phyloP scores from a whole-genome alignment of 139 green algal species.

The Yamagishiella unicocca region DNA sequence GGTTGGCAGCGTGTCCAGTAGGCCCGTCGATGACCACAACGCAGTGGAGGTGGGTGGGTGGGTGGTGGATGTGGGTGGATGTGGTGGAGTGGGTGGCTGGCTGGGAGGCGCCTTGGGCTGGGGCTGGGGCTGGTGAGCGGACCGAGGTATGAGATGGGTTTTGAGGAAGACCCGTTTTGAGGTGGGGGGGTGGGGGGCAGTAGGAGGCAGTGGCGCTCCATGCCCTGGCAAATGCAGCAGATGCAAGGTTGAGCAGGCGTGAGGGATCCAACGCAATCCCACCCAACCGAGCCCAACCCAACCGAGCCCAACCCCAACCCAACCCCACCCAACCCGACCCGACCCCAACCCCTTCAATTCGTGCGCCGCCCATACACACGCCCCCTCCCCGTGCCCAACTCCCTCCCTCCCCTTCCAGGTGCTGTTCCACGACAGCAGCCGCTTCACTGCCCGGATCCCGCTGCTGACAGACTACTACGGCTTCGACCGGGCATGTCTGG shows the following conservation, averaged over 20 bases:
- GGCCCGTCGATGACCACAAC: slow-evolving; percentile 69
- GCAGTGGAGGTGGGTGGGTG: slow-evolving; percentile 69
- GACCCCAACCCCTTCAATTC: no score
- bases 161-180: no score
- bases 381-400: neutral
- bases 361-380: no score
- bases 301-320: no score
- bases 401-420: slow-evolving; percentile 68
- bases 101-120: neutral
- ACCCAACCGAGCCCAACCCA: no score
- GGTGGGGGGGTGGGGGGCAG: no score
- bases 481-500: slow-evolving; percentile 81
- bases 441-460: slow-evolving; percentile 70
- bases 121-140: neutral
- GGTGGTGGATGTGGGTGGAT: neutral
- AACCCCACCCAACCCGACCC: no score
- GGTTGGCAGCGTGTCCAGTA: slow-evolving; percentile 74
- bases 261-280: no score
- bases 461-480: slow-evolving; percentile 88
- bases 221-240: no score
- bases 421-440: slow-evolving; percentile 86
- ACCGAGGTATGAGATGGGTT: neutral
- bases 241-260: no score
- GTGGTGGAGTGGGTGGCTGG: neutral
- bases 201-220: no score